Conservation (phyloP, 352 stramenopile genomes). For the Aphanomyces euteiches region DNA sequence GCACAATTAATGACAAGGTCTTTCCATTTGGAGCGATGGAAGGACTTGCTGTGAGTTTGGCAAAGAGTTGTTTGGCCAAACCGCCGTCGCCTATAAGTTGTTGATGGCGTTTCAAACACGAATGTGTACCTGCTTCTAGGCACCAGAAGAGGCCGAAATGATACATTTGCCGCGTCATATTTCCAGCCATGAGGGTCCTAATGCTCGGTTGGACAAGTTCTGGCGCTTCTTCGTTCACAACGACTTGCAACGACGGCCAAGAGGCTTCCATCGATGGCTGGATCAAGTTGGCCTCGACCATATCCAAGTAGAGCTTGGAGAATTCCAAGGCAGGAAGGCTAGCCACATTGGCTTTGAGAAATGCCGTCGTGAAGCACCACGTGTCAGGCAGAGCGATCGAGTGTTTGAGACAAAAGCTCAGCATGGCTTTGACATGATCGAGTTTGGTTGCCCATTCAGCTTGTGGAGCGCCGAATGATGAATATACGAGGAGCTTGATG, state of each 20-base stretch:
- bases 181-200: neutral
- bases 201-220: neutral
- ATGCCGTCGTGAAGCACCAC: neutral
- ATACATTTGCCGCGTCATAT: constrained; percentile 1
- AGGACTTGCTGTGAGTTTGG: neutral
- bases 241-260: neutral
- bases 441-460: neutral
- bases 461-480: constrained; percentile 1
- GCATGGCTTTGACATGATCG: neutral
- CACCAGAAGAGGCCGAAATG: neutral
- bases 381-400: neutral
- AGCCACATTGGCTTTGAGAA: neutral
- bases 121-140: neutral
- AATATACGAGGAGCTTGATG: constrained; percentile 7
- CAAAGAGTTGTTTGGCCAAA: neutral
- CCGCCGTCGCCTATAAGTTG: neutral
- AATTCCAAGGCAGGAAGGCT: neutral
- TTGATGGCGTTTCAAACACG: neutral
- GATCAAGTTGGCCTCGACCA: neutral
- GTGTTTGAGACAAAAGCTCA: neutral
- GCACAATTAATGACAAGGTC: neutral
- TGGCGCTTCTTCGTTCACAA: neutral
- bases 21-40: neutral
- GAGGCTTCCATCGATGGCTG: neutral
- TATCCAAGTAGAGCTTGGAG: neutral